Evolutionary conservation across 1,284 basidiomycete genomes (phyloP), one percentile per base, ranked within the genome.

Genomic region (Cutaneotrichosporon cutaneum): DNA sequence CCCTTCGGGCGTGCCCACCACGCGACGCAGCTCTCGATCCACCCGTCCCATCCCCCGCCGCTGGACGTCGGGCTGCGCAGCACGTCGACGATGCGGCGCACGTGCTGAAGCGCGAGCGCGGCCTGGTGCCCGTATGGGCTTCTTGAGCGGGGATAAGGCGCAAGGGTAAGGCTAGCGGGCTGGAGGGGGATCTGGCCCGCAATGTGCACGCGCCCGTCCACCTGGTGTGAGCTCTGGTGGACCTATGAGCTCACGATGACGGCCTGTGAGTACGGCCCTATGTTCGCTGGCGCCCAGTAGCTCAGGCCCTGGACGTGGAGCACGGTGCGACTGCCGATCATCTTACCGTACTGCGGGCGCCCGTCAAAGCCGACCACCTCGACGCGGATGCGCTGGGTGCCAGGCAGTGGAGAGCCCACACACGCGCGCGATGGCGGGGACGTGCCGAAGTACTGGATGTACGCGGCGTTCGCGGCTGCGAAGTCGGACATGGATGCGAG

Each of bases 251-350:
- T 71, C 64, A 92, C 91, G 58, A 84, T 83, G 58, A 98, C 85
- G 8, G 92, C 89, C 79, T 99, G 96, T 0, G 93, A 95, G 77
- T 99, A 99, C 2, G 96, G 96, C 0, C 96, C 96, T 60, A 99
- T 99, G 76, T 98, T 99, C 2, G 96, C 95, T 10, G 96, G 94
- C 18, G 95, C 95, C 96, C 96, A 99, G 76, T 98, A 98, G 74
- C 92, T 95, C 58, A 95, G 77, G 16, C 92, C 86, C 78, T 99
- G 96, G 0, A 99, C 94, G 74, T 99, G 96, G 36, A 99, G 82
- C 0, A 90, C 88, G 58, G 85, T 85, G 35, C 93, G 54, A 7
- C 22, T 47, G 21, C 63, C 63, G 5, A 61, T 54, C 4, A 16
- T 39, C 18, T 14, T 8, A 18, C 21, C 36, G 26, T 27, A 8